Conservation (phyloP, 2,329 filamentous ascomycete species). For the Talaromyces sp. region DNA sequence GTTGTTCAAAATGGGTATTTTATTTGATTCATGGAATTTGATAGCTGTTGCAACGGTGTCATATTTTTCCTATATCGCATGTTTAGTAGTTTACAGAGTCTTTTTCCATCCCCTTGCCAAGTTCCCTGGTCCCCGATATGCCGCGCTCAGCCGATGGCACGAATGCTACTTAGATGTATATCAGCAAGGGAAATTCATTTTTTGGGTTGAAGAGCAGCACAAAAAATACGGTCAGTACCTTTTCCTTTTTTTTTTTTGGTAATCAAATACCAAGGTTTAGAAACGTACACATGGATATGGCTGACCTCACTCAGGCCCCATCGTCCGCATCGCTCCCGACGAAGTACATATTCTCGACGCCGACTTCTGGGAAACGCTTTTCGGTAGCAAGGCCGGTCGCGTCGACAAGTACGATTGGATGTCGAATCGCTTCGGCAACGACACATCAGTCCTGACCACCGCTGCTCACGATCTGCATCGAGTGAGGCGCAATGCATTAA, state of each 20-base stretch:
- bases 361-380: constrained; percentile 2
- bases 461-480: background rate
- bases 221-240: constrained; percentile 24
- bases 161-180: constrained; percentile 19
- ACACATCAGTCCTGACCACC: background rate
- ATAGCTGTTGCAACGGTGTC: background rate
- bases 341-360: constrained; percentile 5
- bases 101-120: constrained; percentile 16
- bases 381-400: background rate
- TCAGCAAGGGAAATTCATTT: constrained; percentile 20
- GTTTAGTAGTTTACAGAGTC: background rate
- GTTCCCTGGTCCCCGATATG: constrained; percentile 17
- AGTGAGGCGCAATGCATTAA: constrained; percentile 2
- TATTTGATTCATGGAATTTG: background rate
- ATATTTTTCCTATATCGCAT: background rate
- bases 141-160: constrained; percentile 15
- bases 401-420: constrained; percentile 5
- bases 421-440: constrained; percentile 3
- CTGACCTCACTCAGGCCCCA: background rate
- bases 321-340: background rate
- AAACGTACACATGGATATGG: background rate
- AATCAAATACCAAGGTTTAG: too few species aligned
- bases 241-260: too few species aligned
- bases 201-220: constrained; percentile 17
- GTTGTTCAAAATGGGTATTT: background rate